Percentiles rank a stretch among this genome's conserved stretches.
Conservation (phyloP, 148 eudicot species). For the Camellia lanceoleosa region DNA sequence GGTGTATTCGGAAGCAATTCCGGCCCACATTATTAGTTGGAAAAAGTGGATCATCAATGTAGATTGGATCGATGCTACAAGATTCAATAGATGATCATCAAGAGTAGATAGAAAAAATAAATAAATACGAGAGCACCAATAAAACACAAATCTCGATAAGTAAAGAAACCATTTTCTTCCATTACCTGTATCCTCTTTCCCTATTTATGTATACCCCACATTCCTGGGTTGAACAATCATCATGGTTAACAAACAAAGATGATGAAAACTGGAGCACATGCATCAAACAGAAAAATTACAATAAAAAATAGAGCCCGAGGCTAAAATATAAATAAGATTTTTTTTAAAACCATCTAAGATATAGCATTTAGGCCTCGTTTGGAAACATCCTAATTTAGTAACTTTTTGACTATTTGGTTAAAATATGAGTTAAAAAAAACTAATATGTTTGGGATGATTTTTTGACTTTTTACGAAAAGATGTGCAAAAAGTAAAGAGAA, state of each 20-base stretch:
- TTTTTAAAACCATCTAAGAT: no score
- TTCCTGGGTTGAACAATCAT: conserved; percentile 67
- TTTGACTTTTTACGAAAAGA: no score
- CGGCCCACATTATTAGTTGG: conserved; percentile 92
- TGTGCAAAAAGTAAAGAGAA: no score
- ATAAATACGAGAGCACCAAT: neutral
- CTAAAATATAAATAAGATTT: no score
- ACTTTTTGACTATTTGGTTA: no score
- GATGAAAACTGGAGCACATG: neutral
- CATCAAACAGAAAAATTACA: neutral
- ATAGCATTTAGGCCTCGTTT: no score
- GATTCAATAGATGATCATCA: conserved; percentile 3
- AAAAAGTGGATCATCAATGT: conserved; percentile 92
- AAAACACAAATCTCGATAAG: conserved; percentile 2
- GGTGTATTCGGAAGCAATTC: conserved; percentile 96
- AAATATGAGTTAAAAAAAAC: no score
- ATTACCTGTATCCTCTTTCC: conserved; percentile 87
- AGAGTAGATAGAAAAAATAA: neutral
- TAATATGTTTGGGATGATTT: no score
- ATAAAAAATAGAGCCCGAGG: no score
- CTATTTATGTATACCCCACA: conserved; percentile 89
- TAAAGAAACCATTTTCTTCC: conserved; percentile 3
- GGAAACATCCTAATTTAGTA: no score
- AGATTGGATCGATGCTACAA: conserved; percentile 92
- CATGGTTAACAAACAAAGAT: neutral